phyloP scores from a whole-genome alignment of 257 asterid species.

The Haberlea rhodopensis region DNA sequence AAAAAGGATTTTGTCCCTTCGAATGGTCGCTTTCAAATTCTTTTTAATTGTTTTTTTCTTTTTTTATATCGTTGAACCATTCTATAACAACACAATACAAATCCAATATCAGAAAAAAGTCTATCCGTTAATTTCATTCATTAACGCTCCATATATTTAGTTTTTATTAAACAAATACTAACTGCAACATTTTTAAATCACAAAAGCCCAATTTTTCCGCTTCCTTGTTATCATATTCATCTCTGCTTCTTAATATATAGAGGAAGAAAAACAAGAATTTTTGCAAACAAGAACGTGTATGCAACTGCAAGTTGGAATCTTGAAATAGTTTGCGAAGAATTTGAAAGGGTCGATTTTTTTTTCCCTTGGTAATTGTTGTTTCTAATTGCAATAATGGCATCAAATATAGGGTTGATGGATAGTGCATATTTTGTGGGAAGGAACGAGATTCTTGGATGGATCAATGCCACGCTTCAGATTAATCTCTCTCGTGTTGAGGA shows the following conservation, averaged over 20 bases:
- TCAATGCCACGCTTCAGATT: slow-evolving; percentile 76
- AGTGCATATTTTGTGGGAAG: slow-evolving; percentile 89
- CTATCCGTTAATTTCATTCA: not conserved
- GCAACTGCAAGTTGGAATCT: slow-evolving; percentile 19
- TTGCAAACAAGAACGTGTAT: slow-evolving; percentile 12
- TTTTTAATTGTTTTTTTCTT: no score
- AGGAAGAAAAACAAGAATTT: not conserved
- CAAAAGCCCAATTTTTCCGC: slow-evolving; percentile 35
- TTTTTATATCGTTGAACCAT: not conserved
- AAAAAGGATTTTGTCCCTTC: not conserved
- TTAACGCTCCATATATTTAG: not conserved
- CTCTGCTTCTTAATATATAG: slow-evolving; percentile 12
- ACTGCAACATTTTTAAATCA: slow-evolving; percentile 39
- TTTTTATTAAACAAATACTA: not conserved
- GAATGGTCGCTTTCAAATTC: not conserved
- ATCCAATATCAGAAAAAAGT: not conserved
- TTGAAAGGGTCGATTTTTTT: slow-evolving; percentile 10
- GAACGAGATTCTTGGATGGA: slow-evolving; percentile 83
- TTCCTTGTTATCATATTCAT: slow-evolving; percentile 30
- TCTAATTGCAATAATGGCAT: slow-evolving; percentile 50
- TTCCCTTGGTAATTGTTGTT: slow-evolving; percentile 17
- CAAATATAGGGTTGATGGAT: slow-evolving; percentile 88
- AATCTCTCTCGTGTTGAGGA: slow-evolving; percentile 83
- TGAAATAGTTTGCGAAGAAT: slow-evolving; percentile 17
- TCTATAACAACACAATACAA: not conserved